Evolutionary conservation across 2,329 filamentous ascomycete species (phyloP), one percentile per base, ranked within the genome.

Genomic region (Penicillium expansum): DNA sequence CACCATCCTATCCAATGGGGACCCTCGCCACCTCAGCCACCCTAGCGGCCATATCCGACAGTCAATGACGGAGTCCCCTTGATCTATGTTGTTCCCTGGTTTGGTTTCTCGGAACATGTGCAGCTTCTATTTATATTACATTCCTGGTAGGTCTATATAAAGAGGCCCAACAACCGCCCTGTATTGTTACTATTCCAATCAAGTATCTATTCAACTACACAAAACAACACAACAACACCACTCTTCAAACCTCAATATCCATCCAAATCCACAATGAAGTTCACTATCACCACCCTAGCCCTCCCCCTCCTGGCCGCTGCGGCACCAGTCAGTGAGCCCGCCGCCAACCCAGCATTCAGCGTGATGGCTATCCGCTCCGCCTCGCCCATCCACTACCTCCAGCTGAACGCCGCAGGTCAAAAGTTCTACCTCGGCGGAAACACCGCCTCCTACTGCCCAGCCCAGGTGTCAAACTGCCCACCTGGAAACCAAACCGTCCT

Each of bases 381-480:
- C 24, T 80, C 79, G 1, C 78, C 78, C 37, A 76, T 85, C 64
- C 80, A 85, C 68, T 69, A 77, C 20, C 67, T 71, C 14, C 62
- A 71, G 14, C 67, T 84, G 58, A 78, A 78, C 42, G 82, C 82
- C 35, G 71, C 72, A n/a, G 76, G 76, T 37, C 68, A 71, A 32
- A 74, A 74, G 45, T 83, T 85, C 74, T 83, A 71, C 63, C 71
- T 84, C 33, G 81, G 80, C 24, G 77, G 76, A 16, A 55, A 69
- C 1, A 73, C 82, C 3, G 63, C 74, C 2, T 75, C 77, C 45
- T 83, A 80, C 72, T 85, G 82, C 69, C 82, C 82, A 1, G 63
- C 69, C 20, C 48, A 70, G 0, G 63, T 67, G 14, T 2, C 37
- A 14, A 30, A 55, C n/a, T 83, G 80, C 67, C 80, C 80, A 16